These are phyloP conservation scores for Canavalia ensiformis DNA, from an alignment of 306 rosid species.

Conservation along the genomic window DNA sequence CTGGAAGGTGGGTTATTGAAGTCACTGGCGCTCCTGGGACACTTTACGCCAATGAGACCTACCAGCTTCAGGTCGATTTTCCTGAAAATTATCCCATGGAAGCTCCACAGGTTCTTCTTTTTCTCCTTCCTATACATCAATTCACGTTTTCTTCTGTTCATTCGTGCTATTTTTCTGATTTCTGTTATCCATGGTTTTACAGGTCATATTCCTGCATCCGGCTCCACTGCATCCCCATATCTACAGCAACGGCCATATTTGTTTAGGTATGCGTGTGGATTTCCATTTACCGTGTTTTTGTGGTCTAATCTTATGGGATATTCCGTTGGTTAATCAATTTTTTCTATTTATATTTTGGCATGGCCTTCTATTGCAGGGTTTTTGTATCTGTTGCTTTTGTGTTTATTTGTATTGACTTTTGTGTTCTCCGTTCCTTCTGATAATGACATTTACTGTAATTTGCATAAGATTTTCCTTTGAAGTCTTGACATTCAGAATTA, in stretches of 20 bases:
- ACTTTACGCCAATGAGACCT: conserved; percentile 87
- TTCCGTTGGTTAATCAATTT: neutral
- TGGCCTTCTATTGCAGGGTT: conserved; percentile 22
- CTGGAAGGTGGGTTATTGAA: conserved; percentile 96
- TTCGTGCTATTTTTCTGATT: conserved; percentile 31
- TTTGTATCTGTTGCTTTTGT: conserved; percentile 27
- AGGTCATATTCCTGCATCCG: conserved; percentile 97
- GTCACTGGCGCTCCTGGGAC: conserved; percentile 98
- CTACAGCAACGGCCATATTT: conserved; percentile 98
- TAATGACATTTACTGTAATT: conserved; percentile 29
- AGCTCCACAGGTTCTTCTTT: conserved; percentile 88
- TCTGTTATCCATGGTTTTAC: conserved; percentile 48
- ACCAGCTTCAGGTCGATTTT: conserved; percentile 99
- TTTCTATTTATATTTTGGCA: neutral
- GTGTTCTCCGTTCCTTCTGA: conserved; percentile 18
- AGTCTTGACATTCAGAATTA: conserved; percentile 10
- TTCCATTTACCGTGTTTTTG: neutral
- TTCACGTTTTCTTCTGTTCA: conserved; percentile 23
- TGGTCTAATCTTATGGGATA: neutral
- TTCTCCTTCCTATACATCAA: neutral
- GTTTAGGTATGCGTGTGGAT: conserved; percentile 75
- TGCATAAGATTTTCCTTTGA: conserved; percentile 32
- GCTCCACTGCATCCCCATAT: conserved; percentile 99
- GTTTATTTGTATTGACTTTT: conserved; percentile 24
- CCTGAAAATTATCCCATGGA: conserved; percentile 99